Conservation (phyloP, 352 stramenopile species). For the Phytophthora podocarpi region DNA sequence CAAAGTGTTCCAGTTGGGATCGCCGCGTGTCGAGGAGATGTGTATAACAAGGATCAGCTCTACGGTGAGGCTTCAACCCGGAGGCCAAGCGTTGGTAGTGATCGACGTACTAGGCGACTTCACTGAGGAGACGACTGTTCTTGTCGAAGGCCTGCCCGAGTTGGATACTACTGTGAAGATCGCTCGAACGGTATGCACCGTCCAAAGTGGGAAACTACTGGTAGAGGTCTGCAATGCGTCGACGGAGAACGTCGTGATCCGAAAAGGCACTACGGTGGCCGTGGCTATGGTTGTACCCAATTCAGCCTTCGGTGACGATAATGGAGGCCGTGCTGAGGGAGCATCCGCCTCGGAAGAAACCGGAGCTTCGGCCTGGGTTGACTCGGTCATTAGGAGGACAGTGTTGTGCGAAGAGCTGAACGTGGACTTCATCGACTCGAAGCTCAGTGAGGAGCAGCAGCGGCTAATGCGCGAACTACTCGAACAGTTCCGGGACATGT, state of each 20-base stretch:
- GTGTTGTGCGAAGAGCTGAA: too few species aligned
- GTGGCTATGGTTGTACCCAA: too few species aligned
- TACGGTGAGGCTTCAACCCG: neutral
- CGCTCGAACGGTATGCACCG: neutral
- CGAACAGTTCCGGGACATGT: too few species aligned
- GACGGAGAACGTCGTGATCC: neutral
- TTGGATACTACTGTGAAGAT: neutral
- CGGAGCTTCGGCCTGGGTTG: too few species aligned
- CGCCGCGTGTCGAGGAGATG: too few species aligned
- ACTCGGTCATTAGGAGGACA: too few species aligned
- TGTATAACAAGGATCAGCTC: neutral
- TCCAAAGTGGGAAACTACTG: neutral
- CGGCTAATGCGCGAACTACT: neutral
- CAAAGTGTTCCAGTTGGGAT: conserved; percentile 4
- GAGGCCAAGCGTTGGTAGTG: neutral
- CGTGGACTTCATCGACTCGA: neutral
- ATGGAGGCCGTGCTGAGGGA: too few species aligned
- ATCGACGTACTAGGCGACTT: neutral
- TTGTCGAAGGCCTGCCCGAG: neutral
- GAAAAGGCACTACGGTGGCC: neutral
- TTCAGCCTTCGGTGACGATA: too few species aligned
- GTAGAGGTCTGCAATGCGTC: neutral
- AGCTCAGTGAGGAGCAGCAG: conserved; percentile 1
- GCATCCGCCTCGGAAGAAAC: too few species aligned
- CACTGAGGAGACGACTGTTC: neutral